phyloP scores from a whole-genome alignment of 306 rosid genomes.

The Rubus idaeus region DNA sequence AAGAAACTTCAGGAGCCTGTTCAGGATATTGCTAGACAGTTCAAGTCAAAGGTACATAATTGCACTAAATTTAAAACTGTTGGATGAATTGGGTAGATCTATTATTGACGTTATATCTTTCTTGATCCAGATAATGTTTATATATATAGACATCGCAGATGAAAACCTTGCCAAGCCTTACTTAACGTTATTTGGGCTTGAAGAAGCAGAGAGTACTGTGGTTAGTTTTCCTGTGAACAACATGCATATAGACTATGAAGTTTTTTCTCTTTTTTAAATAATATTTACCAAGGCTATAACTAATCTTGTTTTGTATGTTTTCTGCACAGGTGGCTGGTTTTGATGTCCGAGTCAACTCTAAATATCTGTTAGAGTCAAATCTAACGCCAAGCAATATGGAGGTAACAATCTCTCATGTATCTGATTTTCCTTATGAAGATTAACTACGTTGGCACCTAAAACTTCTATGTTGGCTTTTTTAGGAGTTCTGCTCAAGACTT shows the following conservation, averaged over 20 bases:
- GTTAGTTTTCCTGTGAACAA: slow-evolving; percentile 46
- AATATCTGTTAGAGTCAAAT: slow-evolving; percentile 72
- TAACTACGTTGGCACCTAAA: slow-evolving; percentile 23
- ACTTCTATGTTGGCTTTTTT: slow-evolving; percentile 30
- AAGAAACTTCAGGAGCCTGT: slow-evolving; percentile 61
- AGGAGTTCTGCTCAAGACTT: slow-evolving; percentile 75
- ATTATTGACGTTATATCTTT: slow-evolving; percentile 17
- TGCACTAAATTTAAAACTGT: slow-evolving; percentile 23
- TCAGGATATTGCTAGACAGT: slow-evolving; percentile 73
- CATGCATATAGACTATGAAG: slow-evolving; percentile 1
- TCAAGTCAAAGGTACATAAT: slow-evolving; percentile 71
- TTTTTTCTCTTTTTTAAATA: neutral
- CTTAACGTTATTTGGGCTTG: slow-evolving; percentile 79
- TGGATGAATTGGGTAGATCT: slow-evolving; percentile 18
- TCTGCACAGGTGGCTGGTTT: slow-evolving; percentile 73
- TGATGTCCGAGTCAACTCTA: slow-evolving; percentile 64
- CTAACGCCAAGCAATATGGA: slow-evolving; percentile 67
- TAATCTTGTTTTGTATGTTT: slow-evolving; percentile 27
- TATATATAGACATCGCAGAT: slow-evolving; percentile 59
- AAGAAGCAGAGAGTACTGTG: slow-evolving; percentile 71
- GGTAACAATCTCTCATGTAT: slow-evolving; percentile 39
- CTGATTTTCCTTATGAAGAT: slow-evolving; percentile 1
- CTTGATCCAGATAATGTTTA: slow-evolving; percentile 65
- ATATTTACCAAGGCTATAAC: neutral
- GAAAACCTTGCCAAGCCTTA: slow-evolving; percentile 96